Percentiles rank a stretch among this genome's conserved stretches.
Conservation (phyloP, 2,329 filamentous ascomycete species). For the Huntiella omanensis region DNA sequence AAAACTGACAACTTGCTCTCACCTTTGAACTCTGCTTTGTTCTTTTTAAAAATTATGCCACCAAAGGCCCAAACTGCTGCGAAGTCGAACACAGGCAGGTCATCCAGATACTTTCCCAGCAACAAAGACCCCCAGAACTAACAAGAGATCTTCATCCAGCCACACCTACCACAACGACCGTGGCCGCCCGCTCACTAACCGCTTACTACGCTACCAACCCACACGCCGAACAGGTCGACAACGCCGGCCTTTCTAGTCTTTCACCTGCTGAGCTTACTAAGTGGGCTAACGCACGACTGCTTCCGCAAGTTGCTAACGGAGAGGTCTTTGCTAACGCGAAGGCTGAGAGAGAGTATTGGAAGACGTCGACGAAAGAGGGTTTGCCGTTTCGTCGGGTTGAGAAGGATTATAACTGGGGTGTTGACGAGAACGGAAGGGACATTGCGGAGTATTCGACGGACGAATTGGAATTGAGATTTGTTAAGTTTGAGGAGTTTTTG, state of each 20-base stretch:
- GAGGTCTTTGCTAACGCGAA: constrained; percentile 24
- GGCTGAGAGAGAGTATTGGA: constrained; percentile 38
- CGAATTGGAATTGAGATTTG: constrained; percentile 25
- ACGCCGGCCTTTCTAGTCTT: constrained; percentile 26
- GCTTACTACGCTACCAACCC: constrained; percentile 33
- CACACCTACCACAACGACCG: constrained; percentile 19
- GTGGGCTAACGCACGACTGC: constrained; percentile 28
- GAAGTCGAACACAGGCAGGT: constrained; percentile 16
- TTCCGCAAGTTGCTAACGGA: constrained; percentile 23
- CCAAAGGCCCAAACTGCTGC: constrained; percentile 21
- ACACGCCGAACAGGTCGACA: constrained; percentile 25
- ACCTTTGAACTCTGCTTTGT: too few species aligned
- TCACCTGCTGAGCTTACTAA: constrained; percentile 29
- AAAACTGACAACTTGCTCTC: too few species aligned
- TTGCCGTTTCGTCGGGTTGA: constrained; percentile 28
- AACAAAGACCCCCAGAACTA: too few species aligned
- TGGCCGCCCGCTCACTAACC: constrained; percentile 28
- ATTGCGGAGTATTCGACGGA: constrained; percentile 28
- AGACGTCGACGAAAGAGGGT: constrained; percentile 31
- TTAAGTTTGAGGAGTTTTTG: constrained; percentile 25
- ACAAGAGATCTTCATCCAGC: background rate
- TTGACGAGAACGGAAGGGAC: constrained; percentile 29
- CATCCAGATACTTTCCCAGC: too few species aligned
- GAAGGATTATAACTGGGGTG: constrained; percentile 24
- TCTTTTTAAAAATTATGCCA: constrained; percentile 17